These are phyloP conservation scores for Liquidambar formosana DNA, from an alignment of 164 flowering plant species.

Conservation along the genomic window DNA sequence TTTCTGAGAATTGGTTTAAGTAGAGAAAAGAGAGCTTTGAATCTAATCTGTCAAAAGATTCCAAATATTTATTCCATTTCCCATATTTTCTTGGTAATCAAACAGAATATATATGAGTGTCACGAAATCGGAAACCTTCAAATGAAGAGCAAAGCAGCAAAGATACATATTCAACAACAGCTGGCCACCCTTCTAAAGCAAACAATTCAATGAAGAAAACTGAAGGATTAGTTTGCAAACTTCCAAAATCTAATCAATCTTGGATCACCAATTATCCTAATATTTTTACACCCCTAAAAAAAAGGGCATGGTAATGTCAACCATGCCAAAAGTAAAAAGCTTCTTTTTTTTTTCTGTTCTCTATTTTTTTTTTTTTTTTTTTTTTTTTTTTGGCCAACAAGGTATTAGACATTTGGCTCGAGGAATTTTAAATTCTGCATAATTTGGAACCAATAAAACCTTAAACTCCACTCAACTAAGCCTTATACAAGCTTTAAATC, in stretches of 20 bases:
- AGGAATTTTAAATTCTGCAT: not conserved
- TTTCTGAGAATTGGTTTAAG: not conserved
- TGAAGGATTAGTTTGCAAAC: not conserved
- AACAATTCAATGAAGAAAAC: not conserved
- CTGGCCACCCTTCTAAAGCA: conserved; percentile 6
- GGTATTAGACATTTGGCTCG: too few relatives aligned
- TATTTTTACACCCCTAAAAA: not conserved
- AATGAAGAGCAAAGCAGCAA: not conserved
- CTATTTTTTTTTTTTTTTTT: too few relatives aligned
- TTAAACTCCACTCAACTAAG: not conserved
- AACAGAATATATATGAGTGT: not conserved
- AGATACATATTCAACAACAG: not conserved
- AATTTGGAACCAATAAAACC: not conserved
- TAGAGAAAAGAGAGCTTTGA: not conserved
- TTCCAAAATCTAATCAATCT: conserved; percentile 1
- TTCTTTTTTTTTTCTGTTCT: too few relatives aligned
- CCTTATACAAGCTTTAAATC: too few relatives aligned
- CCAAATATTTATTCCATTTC: not conserved
- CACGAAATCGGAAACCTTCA: not conserved
- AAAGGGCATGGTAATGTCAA: not conserved
- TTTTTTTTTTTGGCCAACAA: too few relatives aligned
- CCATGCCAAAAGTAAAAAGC: not conserved
- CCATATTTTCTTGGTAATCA: not conserved
- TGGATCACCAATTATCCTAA: not conserved
- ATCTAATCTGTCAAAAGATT: not conserved